A percentile compares a stretch with the other conserved stretches of the same genome.
Evolutionary conservation across 2,329 filamentous ascomycete genomes (phyloP).

Genomic region (Cordyceps fumosorosea): DNA sequence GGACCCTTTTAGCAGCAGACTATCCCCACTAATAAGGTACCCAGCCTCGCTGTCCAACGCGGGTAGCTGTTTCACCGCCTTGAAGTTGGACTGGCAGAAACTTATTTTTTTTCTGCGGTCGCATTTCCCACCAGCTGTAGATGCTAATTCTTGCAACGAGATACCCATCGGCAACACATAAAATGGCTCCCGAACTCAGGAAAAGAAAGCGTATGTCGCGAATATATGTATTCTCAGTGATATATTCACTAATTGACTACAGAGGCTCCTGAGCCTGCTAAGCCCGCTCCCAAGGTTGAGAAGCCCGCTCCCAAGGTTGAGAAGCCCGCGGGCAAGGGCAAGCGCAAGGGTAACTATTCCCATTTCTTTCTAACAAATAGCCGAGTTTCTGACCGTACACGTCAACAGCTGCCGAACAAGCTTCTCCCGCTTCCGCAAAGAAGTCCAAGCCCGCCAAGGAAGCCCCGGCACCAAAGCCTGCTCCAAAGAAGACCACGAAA

Average conservation of each 20-base stretch:
- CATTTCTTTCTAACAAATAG: background rate
- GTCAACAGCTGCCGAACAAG: conserved; percentile 35
- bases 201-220: conserved; percentile 23
- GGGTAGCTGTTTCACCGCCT: conserved; percentile 8
- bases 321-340: conserved; percentile 30
- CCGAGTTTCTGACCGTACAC: conserved; percentile 19
- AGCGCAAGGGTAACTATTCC: conserved; percentile 30
- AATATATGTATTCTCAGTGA: background rate
- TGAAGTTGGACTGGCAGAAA: conserved; percentile 28
- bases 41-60: background rate
- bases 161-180: conserved; percentile 19
- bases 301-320: conserved; percentile 24
- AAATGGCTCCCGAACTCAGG: conserved; percentile 42
- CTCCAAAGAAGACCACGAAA: conserved; percentile 26
- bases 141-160: background rate
- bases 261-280: conserved; percentile 23
- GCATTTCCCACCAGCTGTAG: background rate
- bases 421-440: conserved; percentile 37
- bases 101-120: conserved; percentile 26
- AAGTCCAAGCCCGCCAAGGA: conserved; percentile 28
- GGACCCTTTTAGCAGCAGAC: background rate
- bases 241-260: background rate
- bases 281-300: conserved; percentile 17
- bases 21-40: background rate
- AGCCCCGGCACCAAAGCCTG: conserved; percentile 19